Percentiles rank a stretch among this genome's conserved stretches.
phyloP scores from a whole-genome alignment of 208 protist genomes.

The Crithidia acanthocephali region DNA sequence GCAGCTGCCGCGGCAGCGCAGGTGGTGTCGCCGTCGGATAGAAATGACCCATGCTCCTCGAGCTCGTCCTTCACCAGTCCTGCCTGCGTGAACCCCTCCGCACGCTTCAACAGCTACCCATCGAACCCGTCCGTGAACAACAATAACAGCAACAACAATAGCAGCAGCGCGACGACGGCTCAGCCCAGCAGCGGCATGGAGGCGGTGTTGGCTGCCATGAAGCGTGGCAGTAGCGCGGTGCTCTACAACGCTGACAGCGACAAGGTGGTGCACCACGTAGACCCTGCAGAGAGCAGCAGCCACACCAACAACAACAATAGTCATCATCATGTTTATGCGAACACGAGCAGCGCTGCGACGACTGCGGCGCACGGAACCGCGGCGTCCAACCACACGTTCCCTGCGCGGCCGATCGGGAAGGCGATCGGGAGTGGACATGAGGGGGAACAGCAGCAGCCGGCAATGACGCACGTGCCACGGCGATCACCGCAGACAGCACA shows the following conservation, averaged over 20 bases:
- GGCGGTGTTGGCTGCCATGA: conserved; percentile 25
- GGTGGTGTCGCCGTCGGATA: not conserved
- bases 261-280: not conserved
- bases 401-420: conserved; percentile 21
- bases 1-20: not conserved
- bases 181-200: conserved; percentile 14
- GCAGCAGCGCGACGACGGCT: not conserved
- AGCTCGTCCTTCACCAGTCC: conserved; percentile 30
- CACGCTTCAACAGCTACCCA: conserved; percentile 9
- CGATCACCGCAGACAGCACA: conserved; percentile 21
- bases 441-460: conserved; percentile 13
- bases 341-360: not conserved
- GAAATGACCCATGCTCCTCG: conserved; percentile 9
- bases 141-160: conserved; percentile 2
- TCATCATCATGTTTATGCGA: too few relatives aligned
- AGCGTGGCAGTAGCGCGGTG: conserved; percentile 12
- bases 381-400: conserved; percentile 6
- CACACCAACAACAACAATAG: not conserved
- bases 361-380: too few relatives aligned
- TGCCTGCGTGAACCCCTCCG: conserved; percentile 13
- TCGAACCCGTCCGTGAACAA: not conserved
- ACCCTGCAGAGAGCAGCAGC: not conserved
- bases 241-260: conserved; percentile 16
- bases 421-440: not conserved
- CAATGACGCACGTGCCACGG: conserved; percentile 15